These are phyloP conservation scores for Ilyonectria sp. DNA, from an alignment of 2,329 filamentous ascomycete genomes.

Conservation along the genomic window DNA sequence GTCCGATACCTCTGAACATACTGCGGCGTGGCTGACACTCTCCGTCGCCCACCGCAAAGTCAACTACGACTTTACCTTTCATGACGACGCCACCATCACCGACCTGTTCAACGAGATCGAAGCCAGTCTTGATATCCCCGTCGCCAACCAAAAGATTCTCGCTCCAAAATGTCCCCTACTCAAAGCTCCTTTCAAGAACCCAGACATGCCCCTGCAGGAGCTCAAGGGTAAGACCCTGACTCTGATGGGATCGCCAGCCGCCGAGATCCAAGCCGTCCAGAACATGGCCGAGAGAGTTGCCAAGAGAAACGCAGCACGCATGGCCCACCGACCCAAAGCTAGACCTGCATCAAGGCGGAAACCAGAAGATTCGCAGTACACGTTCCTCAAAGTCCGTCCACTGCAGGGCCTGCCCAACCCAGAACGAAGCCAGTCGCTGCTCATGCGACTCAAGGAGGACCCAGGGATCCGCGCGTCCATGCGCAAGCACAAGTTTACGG, in stretches of 20 bases:
- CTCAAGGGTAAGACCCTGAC: conserved; percentile 73
- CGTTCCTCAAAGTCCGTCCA: conserved; percentile 83
- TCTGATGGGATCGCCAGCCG: conserved; percentile 74
- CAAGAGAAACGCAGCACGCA: conserved; percentile 61
- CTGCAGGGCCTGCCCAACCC: conserved; percentile 85
- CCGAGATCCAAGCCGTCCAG: conserved; percentile 71
- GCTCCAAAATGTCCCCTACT: conserved; percentile 76
- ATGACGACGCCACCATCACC: conserved; percentile 62
- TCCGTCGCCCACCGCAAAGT: conserved; percentile 63
- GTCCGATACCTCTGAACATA: conserved; percentile 33
- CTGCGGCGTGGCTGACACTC: conserved; percentile 57
- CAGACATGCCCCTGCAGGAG: conserved; percentile 63
- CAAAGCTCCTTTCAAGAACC: conserved; percentile 75
- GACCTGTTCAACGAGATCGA: conserved; percentile 75
- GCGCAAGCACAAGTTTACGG: conserved; percentile 86
- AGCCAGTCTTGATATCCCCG: conserved; percentile 70
- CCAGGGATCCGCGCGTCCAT: conserved; percentile 89
- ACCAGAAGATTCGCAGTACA: conserved; percentile 78
- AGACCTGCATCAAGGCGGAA: conserved; percentile 36
- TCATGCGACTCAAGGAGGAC: conserved; percentile 84
- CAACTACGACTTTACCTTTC: conserved; percentile 61
- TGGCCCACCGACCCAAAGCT: conserved; percentile 50
- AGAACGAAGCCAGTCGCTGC: conserved; percentile 77
- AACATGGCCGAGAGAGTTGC: conserved; percentile 65
- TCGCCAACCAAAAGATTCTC: conserved; percentile 78